Base-by-base conservation (phyloP, 805 yeast species). In the Teunomyces panamensis region DNA sequence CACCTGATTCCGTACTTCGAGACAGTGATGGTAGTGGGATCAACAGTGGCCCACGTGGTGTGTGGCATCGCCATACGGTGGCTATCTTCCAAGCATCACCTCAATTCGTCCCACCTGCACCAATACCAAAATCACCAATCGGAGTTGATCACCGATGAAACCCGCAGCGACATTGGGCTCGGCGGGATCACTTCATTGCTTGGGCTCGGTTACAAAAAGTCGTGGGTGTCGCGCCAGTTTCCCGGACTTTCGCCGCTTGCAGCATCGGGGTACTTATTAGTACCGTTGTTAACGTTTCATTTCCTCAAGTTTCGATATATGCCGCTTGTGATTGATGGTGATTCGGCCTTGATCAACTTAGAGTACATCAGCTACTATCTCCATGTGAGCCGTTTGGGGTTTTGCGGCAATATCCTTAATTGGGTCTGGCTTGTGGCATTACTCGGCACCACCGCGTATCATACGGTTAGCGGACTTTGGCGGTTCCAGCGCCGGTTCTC, bases 281-380 rank as follows among this genome's bases (percentile, higher is more conserved):
- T 77, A 0, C 75, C 78, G 0, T 54, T 79, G 6, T 47, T 81
- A 0, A 43, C 53, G 0, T 73, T 64, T 36, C 94, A 87, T 57
- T 68, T 69, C 13, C 48, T 64, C 9, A 73, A 75, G 39, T 70
- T 76, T 52, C 68, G 89, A 45, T 43, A 73, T 3, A 67, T 69
- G 0, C 90, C 92, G 0, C 26, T 70, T n/a, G 13, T 56, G 2
- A 67, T 81, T 1, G 87, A 84, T 49, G 90, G 89, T 0, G 92
- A 85, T 60, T 78, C 85, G 2, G 74, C 84, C 1, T 65, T 77
- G 46, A 63, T 87, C 16, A 74, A 68, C 39, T 63, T 87, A 39
- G 75, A 77, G 7, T 85, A 72, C 55, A 68, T 85, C 8, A 55
- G 81, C 0, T 74, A 75, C 49, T 51, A 49, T 16, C 39, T 46